A percentile compares a stretch with the other conserved stretches of the same genome.
Conservation (phyloP, 2,329 filamentous ascomycete genomes). For the Cercospora sesami region DNA sequence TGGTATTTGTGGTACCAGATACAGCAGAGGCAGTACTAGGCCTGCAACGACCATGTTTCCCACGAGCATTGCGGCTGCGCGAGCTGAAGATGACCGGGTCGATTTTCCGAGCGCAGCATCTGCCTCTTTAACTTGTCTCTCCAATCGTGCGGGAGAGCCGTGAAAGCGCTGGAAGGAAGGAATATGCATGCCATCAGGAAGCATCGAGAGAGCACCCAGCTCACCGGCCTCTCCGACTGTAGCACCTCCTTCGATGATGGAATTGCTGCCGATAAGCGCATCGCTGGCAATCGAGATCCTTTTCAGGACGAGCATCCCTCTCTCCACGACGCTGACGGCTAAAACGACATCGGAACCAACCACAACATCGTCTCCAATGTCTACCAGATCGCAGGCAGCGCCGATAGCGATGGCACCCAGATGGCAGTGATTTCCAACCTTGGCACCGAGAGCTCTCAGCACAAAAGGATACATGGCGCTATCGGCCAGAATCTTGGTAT, state of each 20-base stretch:
- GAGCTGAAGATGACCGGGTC: constrained; percentile 24
- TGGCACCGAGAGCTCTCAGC: constrained; percentile 29
- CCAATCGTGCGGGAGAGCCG: constrained; percentile 29
- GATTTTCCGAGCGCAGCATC: constrained; percentile 9
- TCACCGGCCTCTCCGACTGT: constrained; percentile 30
- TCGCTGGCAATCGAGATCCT: constrained; percentile 27
- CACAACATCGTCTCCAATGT: constrained; percentile 32
- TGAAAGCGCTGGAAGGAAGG: constrained; percentile 28
- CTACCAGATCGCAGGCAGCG: constrained; percentile 28
- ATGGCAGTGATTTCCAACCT: constrained; percentile 29
- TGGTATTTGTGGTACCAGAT: constrained; percentile 27
- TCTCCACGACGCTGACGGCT: constrained; percentile 27
- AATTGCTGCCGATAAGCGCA: constrained; percentile 27
- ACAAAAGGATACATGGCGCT: constrained; percentile 26
- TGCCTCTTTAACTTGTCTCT: constrained; percentile 22
- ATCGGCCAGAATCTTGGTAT: constrained; percentile 29
- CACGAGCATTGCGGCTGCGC: constrained; percentile 19
- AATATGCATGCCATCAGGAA: constrained; percentile 28
- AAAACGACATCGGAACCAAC: constrained; percentile 29
- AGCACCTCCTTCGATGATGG: constrained; percentile 30
- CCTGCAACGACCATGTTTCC: constrained; percentile 23
- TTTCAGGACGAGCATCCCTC: constrained; percentile 30
- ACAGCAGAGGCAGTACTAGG: constrained; percentile 25
- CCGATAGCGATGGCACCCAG: constrained; percentile 28
- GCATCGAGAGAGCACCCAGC: constrained; percentile 28